phyloP scores from a whole-genome alignment of 2,329 filamentous ascomycete genomes.

The Scopulariopsis brevicaulis region DNA sequence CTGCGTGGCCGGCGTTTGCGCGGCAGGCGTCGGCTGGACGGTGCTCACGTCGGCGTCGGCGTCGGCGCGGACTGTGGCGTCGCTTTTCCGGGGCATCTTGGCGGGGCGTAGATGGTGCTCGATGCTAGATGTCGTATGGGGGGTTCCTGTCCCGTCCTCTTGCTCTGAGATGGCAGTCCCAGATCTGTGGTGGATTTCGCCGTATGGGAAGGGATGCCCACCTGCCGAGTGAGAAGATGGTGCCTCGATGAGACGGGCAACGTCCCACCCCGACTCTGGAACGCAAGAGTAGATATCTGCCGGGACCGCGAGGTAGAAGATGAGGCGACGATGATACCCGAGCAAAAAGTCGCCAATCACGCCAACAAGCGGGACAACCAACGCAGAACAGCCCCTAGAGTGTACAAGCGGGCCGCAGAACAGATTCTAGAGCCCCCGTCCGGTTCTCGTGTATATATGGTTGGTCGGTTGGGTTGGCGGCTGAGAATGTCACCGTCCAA shows the following conservation, averaged over 20 bases:
- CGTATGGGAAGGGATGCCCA: too few relatives aligned
- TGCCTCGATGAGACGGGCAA: too few relatives aligned
- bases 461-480: too few relatives aligned
- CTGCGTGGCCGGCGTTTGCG: not conserved
- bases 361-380: not conserved
- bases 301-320: too few relatives aligned
- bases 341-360: not conserved
- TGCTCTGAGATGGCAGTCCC: not conserved
- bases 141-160: not conserved
- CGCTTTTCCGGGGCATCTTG: constrained; percentile 35
- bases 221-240: too few relatives aligned
- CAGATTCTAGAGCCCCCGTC: not conserved
- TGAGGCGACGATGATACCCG: too few relatives aligned
- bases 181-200: too few relatives aligned
- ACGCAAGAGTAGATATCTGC: too few relatives aligned
- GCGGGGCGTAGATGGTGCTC: not conserved
- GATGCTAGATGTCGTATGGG: not conserved
- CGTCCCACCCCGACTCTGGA: too few relatives aligned
- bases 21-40: not conserved
- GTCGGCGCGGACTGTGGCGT: constrained; percentile 11
- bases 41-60: not conserved
- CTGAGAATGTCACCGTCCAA: too few relatives aligned
- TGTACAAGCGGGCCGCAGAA: not conserved
- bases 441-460: not conserved
- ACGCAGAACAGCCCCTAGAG: not conserved